Evolutionary conservation across 1,139 yeast genomes (phyloP).

Genomic region (Diutina rugosa): DNA sequence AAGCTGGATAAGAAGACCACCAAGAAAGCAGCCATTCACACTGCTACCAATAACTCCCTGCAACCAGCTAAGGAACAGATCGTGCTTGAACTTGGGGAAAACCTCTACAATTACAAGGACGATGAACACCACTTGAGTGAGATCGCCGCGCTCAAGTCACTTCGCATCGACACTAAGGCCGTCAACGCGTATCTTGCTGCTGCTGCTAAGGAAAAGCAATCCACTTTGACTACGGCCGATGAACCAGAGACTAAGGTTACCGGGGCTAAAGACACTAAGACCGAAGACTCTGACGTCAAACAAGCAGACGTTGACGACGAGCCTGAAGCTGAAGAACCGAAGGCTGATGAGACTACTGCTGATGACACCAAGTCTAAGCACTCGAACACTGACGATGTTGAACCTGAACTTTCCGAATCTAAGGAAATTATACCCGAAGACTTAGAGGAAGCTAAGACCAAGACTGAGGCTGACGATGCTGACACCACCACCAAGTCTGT

Average conservation of each 20-base stretch:
- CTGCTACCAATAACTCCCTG: background rate
- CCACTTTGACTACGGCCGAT: background rate
- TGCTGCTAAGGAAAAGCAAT: background rate
- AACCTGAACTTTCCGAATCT: background rate
- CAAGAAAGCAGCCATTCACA: background rate
- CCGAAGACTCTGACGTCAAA: background rate
- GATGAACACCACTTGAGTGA: background rate
- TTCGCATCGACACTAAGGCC: background rate
- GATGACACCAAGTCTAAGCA: conserved; percentile 2
- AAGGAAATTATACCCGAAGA: background rate
- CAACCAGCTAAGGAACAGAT: background rate
- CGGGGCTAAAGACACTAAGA: background rate
- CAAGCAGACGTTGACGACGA: conserved; percentile 7
- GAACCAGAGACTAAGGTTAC: conserved; percentile 2
- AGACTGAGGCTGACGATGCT: background rate
- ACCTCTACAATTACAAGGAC: background rate
- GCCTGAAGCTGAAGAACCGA: background rate
- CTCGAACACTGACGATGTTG: background rate
- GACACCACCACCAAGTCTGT: background rate
- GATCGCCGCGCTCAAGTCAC: background rate
- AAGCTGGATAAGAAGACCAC: background rate
- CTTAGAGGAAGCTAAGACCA: conserved; percentile 4
- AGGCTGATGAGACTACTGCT: background rate
- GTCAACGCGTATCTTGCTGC: background rate
- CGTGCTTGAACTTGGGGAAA: background rate